Evolutionary conservation across 2,329 filamentous ascomycete species (phyloP), one percentile per base, ranked within the genome.

Genomic region (Colletotrichum sp.): DNA sequence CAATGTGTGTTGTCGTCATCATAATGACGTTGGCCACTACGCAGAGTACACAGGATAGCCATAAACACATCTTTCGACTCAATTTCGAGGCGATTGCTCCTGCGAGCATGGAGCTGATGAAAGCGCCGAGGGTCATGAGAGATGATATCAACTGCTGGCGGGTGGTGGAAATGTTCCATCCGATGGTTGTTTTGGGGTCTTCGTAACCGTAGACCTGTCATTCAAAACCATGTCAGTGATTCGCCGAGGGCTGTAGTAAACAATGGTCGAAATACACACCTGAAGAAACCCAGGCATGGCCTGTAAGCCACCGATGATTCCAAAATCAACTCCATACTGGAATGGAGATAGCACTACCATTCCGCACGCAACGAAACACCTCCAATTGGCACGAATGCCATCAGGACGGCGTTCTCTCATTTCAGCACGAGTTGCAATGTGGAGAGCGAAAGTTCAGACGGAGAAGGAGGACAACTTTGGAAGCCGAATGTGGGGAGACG

Each of bases 271-370:
- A 13, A 2, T 18, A 61, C 56, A 12, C 5, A 61, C 56, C 74
- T 85, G 80, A 7, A 89, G 83, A 65, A 89, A 89, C 16, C 87
- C 87, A 4, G 82, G 79, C 87, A 89, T 89, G 74, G 87, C 88
- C 79, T 89, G 88, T 2, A 89, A 78, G 52, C 87, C 87, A 30
- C 86, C 86, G 65, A 89, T 89, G 26, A 89, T 80, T 26, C 88
- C 87, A 77, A 89, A 90, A 76, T 90, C 87, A 58, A 88, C 81
- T 32, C 88, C 88, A 79, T 90, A 89, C 74, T 89, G 88, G 76
- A 90, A 89, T 0, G 58, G 58, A 34, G 58, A 61, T 0, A 61
- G 32, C 12, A 61, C 58, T 13, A 61, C 88, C 1, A 89, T 80
- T 1, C 86, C 86, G 72, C 88, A 89, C 26, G 87, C 88, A 8